Evolutionary conservation across 2,329 filamentous ascomycete genomes (phyloP), one percentile per base, ranked within the genome.

Genomic region (Amauroascus verrucosus): DNA sequence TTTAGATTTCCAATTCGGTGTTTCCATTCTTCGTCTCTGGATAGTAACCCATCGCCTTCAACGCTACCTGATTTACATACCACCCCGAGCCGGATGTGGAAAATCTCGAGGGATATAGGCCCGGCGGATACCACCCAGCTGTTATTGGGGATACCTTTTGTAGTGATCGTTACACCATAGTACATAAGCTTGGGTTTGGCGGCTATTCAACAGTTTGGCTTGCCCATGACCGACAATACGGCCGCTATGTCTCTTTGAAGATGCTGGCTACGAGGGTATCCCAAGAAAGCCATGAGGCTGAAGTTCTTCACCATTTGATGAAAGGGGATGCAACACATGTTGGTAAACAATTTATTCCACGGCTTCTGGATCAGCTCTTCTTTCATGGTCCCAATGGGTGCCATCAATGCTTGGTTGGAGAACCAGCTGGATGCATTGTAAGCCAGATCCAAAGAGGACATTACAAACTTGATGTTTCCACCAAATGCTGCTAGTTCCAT

Each of bases 91-190:
- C 26, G 14, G 57, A 59, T 47, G 54, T 59, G n/a, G 59, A 60
- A 48, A 50, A 54, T n/a, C 47, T 62, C 3, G 64, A 66, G 58
- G 43, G 59, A 26, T 68, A 69, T 41, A 30, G 48, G 18, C 62
- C 61, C 7, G 64, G 66, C 1, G 65, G 64, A 3, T 69, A 65
- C 56, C 66, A 68, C 57, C 66, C 67, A 2, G 54, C 67, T 1
- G 61, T 63, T 55, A 59, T 70, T 20, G 53, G 53, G 9, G 48
- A 55, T 33, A 46, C 33, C 5, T 48, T 57, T 28, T 56, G 60
- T 43, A 9, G 26, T 14, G 58, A 30, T 54, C 60, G 26, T 56
- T 60, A 46, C 58, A 55, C 18, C 32, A 57, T 22, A 41, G 53
- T 55, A 52, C 57, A 51, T 56, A 58, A 59, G 58, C 59, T 53